These are phyloP conservation scores for Cornus controversa DNA, from an alignment of 148 eudicot species.

Conservation along the genomic window DNA sequence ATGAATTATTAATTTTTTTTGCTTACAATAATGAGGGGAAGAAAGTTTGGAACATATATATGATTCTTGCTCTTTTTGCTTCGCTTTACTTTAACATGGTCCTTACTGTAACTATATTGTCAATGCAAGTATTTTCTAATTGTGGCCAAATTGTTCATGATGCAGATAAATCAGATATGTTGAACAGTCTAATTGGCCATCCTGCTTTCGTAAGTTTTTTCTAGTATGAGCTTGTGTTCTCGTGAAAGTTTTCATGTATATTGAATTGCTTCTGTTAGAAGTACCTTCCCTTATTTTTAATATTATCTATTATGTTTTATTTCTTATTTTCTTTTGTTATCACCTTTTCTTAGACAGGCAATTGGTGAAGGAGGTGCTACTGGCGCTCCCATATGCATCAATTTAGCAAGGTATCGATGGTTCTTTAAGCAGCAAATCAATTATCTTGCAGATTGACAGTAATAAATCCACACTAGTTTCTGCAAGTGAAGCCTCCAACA, in stretches of 20 bases:
- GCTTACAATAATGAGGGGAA: not conserved
- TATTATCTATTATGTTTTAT: no score
- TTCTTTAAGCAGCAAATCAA: constrained; percentile 80
- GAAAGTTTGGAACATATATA: not conserved
- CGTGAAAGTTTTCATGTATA: not conserved
- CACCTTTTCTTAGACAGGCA: constrained; percentile 48
- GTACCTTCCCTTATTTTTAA: not conserved
- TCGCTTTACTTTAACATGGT: not conserved
- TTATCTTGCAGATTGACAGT: constrained; percentile 84
- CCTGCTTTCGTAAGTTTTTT: constrained; percentile 82
- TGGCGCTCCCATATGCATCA: constrained; percentile 91
- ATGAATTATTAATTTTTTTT: not conserved
- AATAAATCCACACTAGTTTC: constrained; percentile 85
- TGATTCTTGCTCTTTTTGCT: not conserved
- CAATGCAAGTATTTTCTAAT: not conserved
- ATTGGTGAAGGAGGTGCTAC: constrained; percentile 99
- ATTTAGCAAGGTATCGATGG: constrained; percentile 73
- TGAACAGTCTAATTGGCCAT: constrained; percentile 96
- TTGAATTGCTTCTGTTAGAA: not conserved
- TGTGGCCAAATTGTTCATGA: constrained; percentile 47
- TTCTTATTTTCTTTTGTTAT: not conserved
- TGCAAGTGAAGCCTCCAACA: constrained; percentile 71
- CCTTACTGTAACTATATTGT: not conserved
- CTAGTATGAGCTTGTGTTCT: not conserved
- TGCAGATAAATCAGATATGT: constrained; percentile 93